phyloP scores from a whole-genome alignment of 192 early-diverging fungal genomes.

The Neocallimastix lanati region DNA sequence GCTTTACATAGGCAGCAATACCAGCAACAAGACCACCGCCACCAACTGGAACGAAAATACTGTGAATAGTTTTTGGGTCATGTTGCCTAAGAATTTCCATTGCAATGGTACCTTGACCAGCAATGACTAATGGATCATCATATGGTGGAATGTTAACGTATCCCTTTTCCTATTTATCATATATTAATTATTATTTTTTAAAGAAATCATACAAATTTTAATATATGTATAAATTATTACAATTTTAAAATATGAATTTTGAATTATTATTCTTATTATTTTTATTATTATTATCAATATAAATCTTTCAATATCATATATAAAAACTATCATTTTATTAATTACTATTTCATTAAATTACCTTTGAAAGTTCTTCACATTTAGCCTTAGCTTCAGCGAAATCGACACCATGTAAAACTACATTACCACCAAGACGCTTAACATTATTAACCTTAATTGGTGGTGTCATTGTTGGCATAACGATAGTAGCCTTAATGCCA shows the following conservation, averaged over 20 bases:
- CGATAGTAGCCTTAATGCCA: slow-evolving; percentile 84
- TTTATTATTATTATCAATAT: too few relatives aligned
- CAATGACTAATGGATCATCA: slow-evolving; percentile 97
- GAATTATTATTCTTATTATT: too few relatives aligned
- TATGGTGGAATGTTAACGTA: slow-evolving; percentile 90
- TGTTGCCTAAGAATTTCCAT: slow-evolving; percentile 64
- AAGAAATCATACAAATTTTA: too few relatives aligned
- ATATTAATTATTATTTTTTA: too few relatives aligned
- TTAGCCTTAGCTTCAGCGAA: slow-evolving; percentile 90
- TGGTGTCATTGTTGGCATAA: slow-evolving; percentile 74
- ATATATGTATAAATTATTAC: too few relatives aligned
- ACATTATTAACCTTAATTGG: slow-evolving; percentile 80
- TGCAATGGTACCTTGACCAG: slow-evolving; percentile 94
- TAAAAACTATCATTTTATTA: too few relatives aligned
- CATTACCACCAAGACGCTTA: slow-evolving; percentile 68
- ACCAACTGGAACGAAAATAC: slow-evolving; percentile 83
- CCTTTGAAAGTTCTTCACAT: slow-evolving; percentile 46
- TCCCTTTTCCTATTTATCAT: slow-evolving; percentile 23
- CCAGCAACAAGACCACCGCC: slow-evolving; percentile 89
- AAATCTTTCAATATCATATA: too few relatives aligned
- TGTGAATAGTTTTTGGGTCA: slow-evolving; percentile 46
- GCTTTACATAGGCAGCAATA: slow-evolving; percentile 82
- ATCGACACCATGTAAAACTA: slow-evolving; percentile 74
- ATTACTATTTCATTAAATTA: too few relatives aligned
- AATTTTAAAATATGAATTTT: too few relatives aligned